Evolutionary conservation across 148 eudicot species (phyloP).

Genomic region (Rhododendron ovatum): DNA sequence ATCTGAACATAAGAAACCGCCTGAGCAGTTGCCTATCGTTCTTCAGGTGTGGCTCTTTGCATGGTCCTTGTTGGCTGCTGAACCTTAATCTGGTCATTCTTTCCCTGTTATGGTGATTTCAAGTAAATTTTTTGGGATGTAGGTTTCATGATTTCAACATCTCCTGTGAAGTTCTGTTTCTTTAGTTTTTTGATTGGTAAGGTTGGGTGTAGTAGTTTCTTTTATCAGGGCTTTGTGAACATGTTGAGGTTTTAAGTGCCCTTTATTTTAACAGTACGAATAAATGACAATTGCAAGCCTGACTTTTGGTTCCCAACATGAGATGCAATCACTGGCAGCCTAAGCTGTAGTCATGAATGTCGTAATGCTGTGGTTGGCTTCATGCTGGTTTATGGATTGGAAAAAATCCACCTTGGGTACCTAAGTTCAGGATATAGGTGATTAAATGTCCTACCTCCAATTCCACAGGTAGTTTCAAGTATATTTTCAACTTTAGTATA

Average conservation of each 20-base stretch:
- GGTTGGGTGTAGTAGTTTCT: constrained; percentile 9
- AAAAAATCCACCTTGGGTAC: not conserved
- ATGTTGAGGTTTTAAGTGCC: not conserved
- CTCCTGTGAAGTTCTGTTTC: constrained; percentile 7
- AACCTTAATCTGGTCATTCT: constrained; percentile 3
- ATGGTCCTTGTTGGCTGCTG: not conserved
- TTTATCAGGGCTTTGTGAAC: not conserved
- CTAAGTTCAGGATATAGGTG: not conserved
- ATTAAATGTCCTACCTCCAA: not conserved
- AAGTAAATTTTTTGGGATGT: constrained; percentile 1
- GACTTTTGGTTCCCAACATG: not conserved
- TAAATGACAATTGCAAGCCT: not conserved
- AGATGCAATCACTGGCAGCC: not conserved
- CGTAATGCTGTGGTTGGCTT: not conserved
- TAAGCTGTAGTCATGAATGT: not conserved
- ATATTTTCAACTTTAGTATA: not conserved
- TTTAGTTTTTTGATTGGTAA: constrained; percentile 16
- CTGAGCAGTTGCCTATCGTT: constrained; percentile 90
- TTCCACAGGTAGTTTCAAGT: not conserved
- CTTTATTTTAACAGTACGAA: not conserved
- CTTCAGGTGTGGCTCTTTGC: constrained; percentile 55
- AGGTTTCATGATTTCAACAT: constrained; percentile 10
- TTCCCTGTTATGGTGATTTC: not conserved
- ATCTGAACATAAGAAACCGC: constrained; percentile 76
- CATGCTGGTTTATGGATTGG: not conserved